Evolutionary conservation across 345 rosid genomes (phyloP).

Genomic region (Ceriops tagal): DNA sequence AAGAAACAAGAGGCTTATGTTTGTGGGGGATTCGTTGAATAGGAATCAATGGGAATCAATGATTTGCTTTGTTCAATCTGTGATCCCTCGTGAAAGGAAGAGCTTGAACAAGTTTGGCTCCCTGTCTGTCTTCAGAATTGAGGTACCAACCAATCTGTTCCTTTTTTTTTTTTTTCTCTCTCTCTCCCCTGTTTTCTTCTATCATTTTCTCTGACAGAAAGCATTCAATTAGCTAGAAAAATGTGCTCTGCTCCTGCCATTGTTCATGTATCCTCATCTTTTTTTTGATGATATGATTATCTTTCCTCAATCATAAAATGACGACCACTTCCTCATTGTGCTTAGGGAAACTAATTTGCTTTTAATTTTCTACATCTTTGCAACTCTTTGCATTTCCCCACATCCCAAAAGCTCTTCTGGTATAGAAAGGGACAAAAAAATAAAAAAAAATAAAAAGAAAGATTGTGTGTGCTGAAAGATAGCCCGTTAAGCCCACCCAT

Average conservation of each 20-base stretch:
- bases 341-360: too few species aligned
- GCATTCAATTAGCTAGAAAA: too few species aligned
- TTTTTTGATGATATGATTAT: not conserved
- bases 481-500: too few species aligned
- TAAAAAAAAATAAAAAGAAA: too few species aligned
- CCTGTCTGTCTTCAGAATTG: constrained; percentile 60
- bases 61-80: constrained; percentile 92
- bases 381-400: too few species aligned
- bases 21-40: constrained; percentile 93
- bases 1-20: constrained; percentile 94
- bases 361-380: too few species aligned
- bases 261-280: not conserved
- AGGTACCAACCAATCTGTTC: constrained; percentile 37
- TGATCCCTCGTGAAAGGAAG: constrained; percentile 55
- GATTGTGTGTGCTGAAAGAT: too few species aligned
- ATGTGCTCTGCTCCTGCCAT: not conserved
- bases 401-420: too few species aligned
- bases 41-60: constrained; percentile 99
- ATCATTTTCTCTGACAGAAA: not conserved
- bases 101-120: constrained; percentile 63
- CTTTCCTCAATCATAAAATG: too few species aligned
- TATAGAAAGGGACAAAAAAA: too few species aligned
- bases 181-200: not conserved
- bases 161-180: not conserved
- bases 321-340: too few species aligned